Conservation (phyloP, 768 basidiomycete genomes). For the Russula brevipes region DNA sequence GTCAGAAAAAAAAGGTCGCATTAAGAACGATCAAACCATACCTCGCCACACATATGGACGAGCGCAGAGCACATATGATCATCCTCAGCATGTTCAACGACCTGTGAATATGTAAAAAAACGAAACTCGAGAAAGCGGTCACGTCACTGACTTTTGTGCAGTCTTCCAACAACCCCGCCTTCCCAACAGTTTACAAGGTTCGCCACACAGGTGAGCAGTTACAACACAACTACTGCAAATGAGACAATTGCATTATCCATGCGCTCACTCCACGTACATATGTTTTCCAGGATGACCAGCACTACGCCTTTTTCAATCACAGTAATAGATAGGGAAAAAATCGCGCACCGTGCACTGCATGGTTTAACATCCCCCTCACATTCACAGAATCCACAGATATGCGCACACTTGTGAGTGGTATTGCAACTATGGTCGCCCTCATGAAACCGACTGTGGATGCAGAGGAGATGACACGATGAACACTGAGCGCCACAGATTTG, state of each 20-base stretch:
- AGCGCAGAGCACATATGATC: conserved; percentile 52
- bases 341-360: conserved; percentile 47
- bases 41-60: conserved; percentile 54
- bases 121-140: neutral
- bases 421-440: conserved; percentile 45
- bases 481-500: conserved; percentile 50
- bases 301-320: conserved; percentile 29
- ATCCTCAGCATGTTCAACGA: conserved; percentile 42
- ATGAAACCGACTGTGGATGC: conserved; percentile 46
- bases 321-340: neutral
- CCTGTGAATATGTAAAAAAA: conserved; percentile 31
- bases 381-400: conserved; percentile 41
- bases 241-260: neutral
- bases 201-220: conserved; percentile 49
- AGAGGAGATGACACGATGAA: conserved; percentile 44
- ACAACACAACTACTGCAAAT: conserved; percentile 42
- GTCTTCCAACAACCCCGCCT: conserved; percentile 48
- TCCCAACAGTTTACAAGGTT: conserved; percentile 42
- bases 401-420: conserved; percentile 45
- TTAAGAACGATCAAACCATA: conserved; percentile 22
- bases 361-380: conserved; percentile 33
- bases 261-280: conserved; percentile 37
- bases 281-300: conserved; percentile 57
- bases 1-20: neutral
- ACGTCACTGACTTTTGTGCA: conserved; percentile 44